Evolutionary conservation across 148 eudicot species (phyloP), one percentile per base, ranked within the genome.

Genomic region (Cornus florida): DNA sequence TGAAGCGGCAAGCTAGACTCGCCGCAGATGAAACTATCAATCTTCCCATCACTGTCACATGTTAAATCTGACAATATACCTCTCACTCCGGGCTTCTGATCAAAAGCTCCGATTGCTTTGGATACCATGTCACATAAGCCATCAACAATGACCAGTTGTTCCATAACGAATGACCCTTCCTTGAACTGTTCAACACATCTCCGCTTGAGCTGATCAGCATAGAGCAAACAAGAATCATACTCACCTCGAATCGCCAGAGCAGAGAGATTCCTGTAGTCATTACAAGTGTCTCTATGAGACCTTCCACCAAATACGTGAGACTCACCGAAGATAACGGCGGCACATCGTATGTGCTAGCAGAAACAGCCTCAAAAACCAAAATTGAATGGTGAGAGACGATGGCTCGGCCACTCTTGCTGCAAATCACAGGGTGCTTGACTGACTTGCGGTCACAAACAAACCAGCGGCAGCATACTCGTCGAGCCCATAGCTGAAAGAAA

Each of bases 21-120:
- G 0, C 92, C 95, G 0, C 99, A 95, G 10, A 96, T 96, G 82
- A 96, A 96, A 82, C 88, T 93, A 22, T 92, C 89, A 32, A 96
- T 88, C 76, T 92, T 92, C 66, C 99, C 99, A 75, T 96, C 99
- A 75, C 99, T 96, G 74, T 96, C 99, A 73, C 99, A 96, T 7
- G 99, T 96, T 39, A 96, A 82, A 82, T 96, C 99, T 0, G 99
- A 96, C 20, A 96, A 41, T 24, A 93, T 78, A 4, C 97, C 98
- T 14, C 91, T 82, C 53, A 79, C 75, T 4, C 67, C 73, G 0
- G 99, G 99, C 69, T 83, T 76, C 59, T 96, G 85, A 41, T 93
- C 98, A 0, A 91, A 73, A 16, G 77, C 87, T 0, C 98, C 99
- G 2, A 90, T 80, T 0, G 86, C 93, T 19, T 90, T 89, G 0